A percentile compares a stretch with the other conserved stretches of the same genome.
Evolutionary conservation across 73 alveolate species (phyloP).

Genomic region (Uronychia setigera): DNA sequence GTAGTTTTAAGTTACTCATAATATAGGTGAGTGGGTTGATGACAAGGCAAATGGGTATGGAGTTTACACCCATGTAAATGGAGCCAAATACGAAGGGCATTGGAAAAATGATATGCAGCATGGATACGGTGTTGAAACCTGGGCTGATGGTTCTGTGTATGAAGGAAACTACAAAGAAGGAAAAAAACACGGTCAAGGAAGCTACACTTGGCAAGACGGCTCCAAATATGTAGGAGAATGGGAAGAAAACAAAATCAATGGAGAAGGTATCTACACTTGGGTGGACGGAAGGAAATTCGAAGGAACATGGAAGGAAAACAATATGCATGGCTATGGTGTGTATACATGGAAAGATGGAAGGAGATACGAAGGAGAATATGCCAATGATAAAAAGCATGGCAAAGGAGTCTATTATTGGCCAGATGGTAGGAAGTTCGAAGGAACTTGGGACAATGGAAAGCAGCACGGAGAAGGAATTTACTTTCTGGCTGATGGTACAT

Average conservation of each 20-base stretch:
- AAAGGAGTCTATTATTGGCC: conserved; percentile 20
- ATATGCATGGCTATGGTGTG: conserved; percentile 17
- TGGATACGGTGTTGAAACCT: conserved; percentile 12
- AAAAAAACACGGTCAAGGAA: conserved; percentile 15
- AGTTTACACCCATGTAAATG: conserved; percentile 3
- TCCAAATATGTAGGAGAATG: background rate
- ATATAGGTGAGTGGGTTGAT: conserved; percentile 4
- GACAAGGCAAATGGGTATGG: conserved; percentile 28
- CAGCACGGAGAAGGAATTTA: conserved; percentile 19
- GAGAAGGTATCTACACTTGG: conserved; percentile 18
- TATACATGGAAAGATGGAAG: conserved; percentile 31
- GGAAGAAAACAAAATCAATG: background rate
- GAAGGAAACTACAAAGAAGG: background rate
- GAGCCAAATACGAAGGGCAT: conserved; percentile 9
- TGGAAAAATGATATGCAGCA: conserved; percentile 15
- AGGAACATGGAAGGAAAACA: conserved; percentile 10
- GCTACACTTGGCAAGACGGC: conserved; percentile 15
- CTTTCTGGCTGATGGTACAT: background rate
- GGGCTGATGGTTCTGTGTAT: conserved; percentile 22
- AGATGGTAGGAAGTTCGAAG: conserved; percentile 8
- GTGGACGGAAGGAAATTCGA: conserved; percentile 21
- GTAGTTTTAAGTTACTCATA: too few relatives aligned
- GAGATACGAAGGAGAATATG: conserved; percentile 19
- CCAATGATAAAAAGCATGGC: conserved; percentile 12
- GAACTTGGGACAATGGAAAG: conserved; percentile 20